Conservation (phyloP, 2,329 filamentous ascomycete species). For the Beauveria sp. region DNA sequence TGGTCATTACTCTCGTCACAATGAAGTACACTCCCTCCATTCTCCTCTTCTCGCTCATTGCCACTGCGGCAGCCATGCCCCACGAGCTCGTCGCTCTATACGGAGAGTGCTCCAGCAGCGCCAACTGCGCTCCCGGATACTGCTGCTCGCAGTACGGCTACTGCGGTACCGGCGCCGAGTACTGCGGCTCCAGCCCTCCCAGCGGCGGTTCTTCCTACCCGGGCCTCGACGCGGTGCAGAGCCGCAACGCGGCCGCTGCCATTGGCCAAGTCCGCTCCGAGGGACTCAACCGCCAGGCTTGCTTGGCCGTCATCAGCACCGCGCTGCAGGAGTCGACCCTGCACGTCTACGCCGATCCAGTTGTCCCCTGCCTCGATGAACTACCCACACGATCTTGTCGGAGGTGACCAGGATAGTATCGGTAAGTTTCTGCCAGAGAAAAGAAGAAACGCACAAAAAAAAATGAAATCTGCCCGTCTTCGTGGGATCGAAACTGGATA, state of each 20-base stretch:
- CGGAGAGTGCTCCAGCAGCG: conserved; percentile 15
- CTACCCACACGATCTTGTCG: conserved; percentile 10
- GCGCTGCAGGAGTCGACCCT: conserved; percentile 10
- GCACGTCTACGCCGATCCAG: conserved; percentile 4
- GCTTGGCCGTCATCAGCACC: conserved; percentile 8
- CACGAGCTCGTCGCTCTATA: conserved; percentile 10
- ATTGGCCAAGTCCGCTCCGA: conserved; percentile 7
- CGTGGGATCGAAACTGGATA: neutral
- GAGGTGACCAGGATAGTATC: conserved; percentile 7
- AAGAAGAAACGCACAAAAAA: neutral
- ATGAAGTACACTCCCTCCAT: conserved; percentile 2
- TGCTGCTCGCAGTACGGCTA: conserved; percentile 17
- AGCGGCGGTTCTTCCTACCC: conserved; percentile 1
- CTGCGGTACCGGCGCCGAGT: conserved; percentile 15
- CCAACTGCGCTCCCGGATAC: conserved; percentile 9
- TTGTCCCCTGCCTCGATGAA: conserved; percentile 5
- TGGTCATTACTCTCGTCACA: neutral
- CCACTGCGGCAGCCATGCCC: neutral
- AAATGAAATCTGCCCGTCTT: neutral
- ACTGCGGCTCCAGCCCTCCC: conserved; percentile 16
- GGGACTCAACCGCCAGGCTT: conserved; percentile 1
- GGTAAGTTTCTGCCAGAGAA: neutral
- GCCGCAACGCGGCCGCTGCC: conserved; percentile 8
- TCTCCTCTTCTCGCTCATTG: neutral
- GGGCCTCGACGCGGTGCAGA: conserved; percentile 1